Base-by-base conservation (phyloP, 1,284 basidiomycete genomes). In the Cerrena zonata region DNA sequence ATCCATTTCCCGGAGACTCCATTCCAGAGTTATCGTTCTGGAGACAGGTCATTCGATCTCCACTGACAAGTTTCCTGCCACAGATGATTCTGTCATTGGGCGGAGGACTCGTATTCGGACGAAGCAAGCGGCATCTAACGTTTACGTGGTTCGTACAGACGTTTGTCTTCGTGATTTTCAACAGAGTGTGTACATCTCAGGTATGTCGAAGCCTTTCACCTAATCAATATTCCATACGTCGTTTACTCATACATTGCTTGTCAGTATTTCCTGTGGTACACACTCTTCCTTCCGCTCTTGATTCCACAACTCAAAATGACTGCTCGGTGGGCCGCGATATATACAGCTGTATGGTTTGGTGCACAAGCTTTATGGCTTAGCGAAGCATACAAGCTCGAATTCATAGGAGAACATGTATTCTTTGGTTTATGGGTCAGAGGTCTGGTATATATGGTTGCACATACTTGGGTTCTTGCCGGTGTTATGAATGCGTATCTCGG, bases 251-350 rank as follows among this genome's bases (percentile, higher is more conserved):
- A 7, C 10, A 41, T 53, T 37, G 40, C 44, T 21, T 69, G n/a
- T n/a, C n/a, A 99, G 87, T 99, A 99, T 71, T 99, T 98, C 69
- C 77, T 97, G 45, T 99, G 96, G 96, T 98, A 95, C 65, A 81
- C 94, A 5, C 84, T 94, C 55, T 83, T 99, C 54, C 69, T 99
- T 0, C 94, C 96, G 0, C 75, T 94, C 2, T 71, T 96, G 11
- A 74, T 92, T 2, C 85, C 91, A 0, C 77, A 72, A 13, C 66
- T 95, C 0, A 63, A 68, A 0, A 72, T 92, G 27, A 71, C 80
- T 0, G 65, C 66, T 23, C 49, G 61, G 15, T 70, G 74, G 10
- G 73, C 73, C 0, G n/a, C 74, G 2, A 45, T 66, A 2, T 76
- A 79, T 47, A 52, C 82, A 0, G 69, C 58, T 0, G 71, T 84